Base-by-base conservation (phyloP, 2,329 filamentous ascomycete genomes). In the Fusarium poae region DNA sequence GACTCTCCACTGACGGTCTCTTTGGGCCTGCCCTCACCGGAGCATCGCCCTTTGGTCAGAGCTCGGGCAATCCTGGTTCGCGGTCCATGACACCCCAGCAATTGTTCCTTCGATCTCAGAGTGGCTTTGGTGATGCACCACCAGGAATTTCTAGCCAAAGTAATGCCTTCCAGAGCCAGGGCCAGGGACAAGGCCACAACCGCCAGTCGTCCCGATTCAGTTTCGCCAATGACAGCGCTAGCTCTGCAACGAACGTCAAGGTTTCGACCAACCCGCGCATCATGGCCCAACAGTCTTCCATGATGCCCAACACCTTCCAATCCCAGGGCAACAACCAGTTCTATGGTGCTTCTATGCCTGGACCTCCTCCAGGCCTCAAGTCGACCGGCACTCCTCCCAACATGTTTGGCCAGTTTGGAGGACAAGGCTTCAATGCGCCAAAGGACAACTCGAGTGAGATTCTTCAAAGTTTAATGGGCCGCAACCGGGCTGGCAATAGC, bases 351-450 rank as follows among this genome's bases (percentile, higher is more conserved):
- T 92, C 92, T 12, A 93, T 97, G 75, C 93, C 97, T 74, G 95
- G 94, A 5, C 96, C 97, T 29, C 96, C 96, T 62, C 97, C 96
- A 1, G 96, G 96, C 12, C 85, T 99, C 29, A 99, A 99, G 82
- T 97, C 95, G 23, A 94, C 94, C 4, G 93, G 94, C 42, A 98
- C 95, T 20, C 95, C 96, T 60, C 95, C 96, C 18, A 94, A 92
- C 73, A 96, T 97, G 88, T 98, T 97, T 79, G 92, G 93, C 30
- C 94, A 97, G 48, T 97, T 97, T 77, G 92, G 92, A 44, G 91
- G 87, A 66, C 84, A 86, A 50, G 89, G 89, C 42, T 92, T 97
- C 72, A 85, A 83, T 65, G 81, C 85, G 63, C 89, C 90, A 65
- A 94, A 96, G 80, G 94, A 97, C 66, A 81, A 83, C 64, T 84